A percentile compares a stretch with the other conserved stretches of the same genome.
Conservation (phyloP, 768 basidiomycete genomes). For the Lentinula edodes region DNA sequence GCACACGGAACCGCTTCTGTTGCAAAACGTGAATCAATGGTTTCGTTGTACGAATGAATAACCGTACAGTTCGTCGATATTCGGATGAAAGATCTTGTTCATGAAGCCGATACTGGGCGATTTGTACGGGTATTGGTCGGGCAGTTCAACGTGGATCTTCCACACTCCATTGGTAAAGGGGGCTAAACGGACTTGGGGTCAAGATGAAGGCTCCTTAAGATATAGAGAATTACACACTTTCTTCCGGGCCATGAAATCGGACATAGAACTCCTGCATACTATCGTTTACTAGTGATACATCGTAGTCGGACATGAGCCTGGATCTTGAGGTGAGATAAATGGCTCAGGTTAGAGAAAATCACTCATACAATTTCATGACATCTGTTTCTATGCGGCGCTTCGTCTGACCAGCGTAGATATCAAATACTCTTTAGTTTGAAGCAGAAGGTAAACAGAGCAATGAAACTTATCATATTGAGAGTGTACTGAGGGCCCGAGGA, state of each 20-base stretch:
- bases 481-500: slow-evolving; percentile 7
- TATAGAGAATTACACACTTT: slow-evolving; percentile 51
- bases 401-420: slow-evolving; percentile 63
- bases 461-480: slow-evolving; percentile 54
- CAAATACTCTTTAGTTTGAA: slow-evolving; percentile 1
- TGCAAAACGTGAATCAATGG: slow-evolving; percentile 8
- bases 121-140: slow-evolving; percentile 98
- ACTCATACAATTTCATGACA: slow-evolving; percentile 93
- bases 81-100: slow-evolving; percentile 99
- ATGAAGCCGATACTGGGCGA: slow-evolving; percentile 99
- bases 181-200: slow-evolving; percentile 41
- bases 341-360: not conserved
- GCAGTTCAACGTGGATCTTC: slow-evolving; percentile 99
- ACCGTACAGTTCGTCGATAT: slow-evolving; percentile 95
- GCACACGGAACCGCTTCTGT: slow-evolving; percentile 94
- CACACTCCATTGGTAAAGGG: slow-evolving; percentile 97
- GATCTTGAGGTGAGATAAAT: not conserved
- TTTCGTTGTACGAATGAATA: not conserved
- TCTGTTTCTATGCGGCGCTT: slow-evolving; percentile 98
- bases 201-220: not conserved
- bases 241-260: slow-evolving; percentile 86
- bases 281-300: slow-evolving; percentile 95
- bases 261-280: slow-evolving; percentile 99
- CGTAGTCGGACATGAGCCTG: slow-evolving; percentile 98
- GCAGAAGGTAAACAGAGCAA: slow-evolving; percentile 13